A percentile compares a stretch with the other conserved stretches of the same genome.
phyloP scores from a whole-genome alignment of 1,139 yeast species.

The Sugiyamaella novakii region DNA sequence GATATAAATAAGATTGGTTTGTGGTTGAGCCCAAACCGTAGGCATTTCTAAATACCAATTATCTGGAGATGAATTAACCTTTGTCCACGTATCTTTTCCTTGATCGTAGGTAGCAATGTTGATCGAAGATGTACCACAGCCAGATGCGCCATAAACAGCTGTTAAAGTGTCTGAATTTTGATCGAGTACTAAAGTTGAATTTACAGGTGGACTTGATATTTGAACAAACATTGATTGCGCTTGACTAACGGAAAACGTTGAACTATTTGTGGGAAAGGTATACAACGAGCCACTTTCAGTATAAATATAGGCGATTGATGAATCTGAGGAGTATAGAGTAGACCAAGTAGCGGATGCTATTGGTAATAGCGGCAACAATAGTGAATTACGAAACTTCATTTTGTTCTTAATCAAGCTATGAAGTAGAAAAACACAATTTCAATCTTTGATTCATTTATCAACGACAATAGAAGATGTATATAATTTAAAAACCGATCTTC shows the following conservation, averaged over 20 bases:
- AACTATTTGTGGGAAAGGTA: slow-evolving; percentile 21
- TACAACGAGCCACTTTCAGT: slow-evolving; percentile 26
- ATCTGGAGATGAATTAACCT: slow-evolving; percentile 21
- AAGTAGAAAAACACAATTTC: too few relatives aligned
- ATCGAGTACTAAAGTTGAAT: slow-evolving; percentile 28
- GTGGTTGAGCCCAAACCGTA: slow-evolving; percentile 46
- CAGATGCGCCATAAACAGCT: slow-evolving; percentile 22
- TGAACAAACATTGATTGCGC: slow-evolving; percentile 16
- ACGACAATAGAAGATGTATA: too few relatives aligned
- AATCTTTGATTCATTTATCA: too few relatives aligned
- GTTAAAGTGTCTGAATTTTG: slow-evolving; percentile 15
- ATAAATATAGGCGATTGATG: slow-evolving; percentile 25
- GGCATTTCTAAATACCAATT: slow-evolving; percentile 27
- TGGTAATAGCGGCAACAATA: background rate
- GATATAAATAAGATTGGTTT: slow-evolving; percentile 46
- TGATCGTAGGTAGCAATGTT: slow-evolving; percentile 27
- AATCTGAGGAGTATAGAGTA: slow-evolving; percentile 25
- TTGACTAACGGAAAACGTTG: slow-evolving; percentile 14
- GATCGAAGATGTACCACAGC: slow-evolving; percentile 24
- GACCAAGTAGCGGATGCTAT: slow-evolving; percentile 26
- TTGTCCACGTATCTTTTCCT: slow-evolving; percentile 27
- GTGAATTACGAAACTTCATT: slow-evolving; percentile 5
- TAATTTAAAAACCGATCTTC: too few relatives aligned
- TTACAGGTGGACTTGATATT: slow-evolving; percentile 28
- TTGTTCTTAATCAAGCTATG: too few relatives aligned